Percentiles rank a stretch among this genome's conserved stretches.
These are phyloP conservation scores for Penicillium ucsense DNA, from an alignment of 495 filamentous ascomycete genomes.

Conservation along the genomic window DNA sequence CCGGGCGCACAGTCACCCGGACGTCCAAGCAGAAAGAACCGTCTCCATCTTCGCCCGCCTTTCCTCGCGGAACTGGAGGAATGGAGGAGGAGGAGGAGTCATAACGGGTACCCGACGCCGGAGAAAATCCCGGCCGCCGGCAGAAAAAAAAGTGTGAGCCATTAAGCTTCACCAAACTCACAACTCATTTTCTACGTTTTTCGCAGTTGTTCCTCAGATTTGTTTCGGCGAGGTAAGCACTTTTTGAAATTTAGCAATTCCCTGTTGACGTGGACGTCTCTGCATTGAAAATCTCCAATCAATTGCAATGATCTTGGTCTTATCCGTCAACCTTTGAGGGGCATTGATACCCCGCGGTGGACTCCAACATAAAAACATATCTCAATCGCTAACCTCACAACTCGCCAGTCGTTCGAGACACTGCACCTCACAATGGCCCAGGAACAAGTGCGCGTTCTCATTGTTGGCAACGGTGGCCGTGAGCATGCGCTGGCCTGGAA, in stretches of 20 bases:
- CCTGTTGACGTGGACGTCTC: too few relatives aligned
- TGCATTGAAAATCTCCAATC: neutral
- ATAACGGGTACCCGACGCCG: constrained; percentile 10
- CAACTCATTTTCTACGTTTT: constrained; percentile 7
- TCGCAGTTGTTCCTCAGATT: constrained; percentile 22
- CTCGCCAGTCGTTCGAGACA: constrained; percentile 22
- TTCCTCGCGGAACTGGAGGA: too few relatives aligned
- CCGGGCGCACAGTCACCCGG: too few relatives aligned
- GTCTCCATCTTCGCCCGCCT: too few relatives aligned
- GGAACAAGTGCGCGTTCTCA: constrained; percentile 54
- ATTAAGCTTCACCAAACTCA: constrained; percentile 6
- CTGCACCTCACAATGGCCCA: constrained; percentile 28
- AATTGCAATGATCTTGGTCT: neutral
- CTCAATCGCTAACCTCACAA: constrained; percentile 9
- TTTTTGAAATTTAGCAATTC: neutral
- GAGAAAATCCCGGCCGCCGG: constrained; percentile 18
- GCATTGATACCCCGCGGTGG: constrained; percentile 20
- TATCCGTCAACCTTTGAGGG: constrained; percentile 11
- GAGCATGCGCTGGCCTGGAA: constrained; percentile 97
- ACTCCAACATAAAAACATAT: constrained; percentile 1
- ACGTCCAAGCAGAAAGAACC: too few relatives aligned
- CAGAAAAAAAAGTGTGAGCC: constrained; percentile 20
- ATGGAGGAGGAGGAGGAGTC: neutral
- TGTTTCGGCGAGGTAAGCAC: constrained; percentile 25
- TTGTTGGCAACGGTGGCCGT: constrained; percentile 87